Evolutionary conservation across 140 eudicot genomes (phyloP).

Genomic region (Senecio squalidus): DNA sequence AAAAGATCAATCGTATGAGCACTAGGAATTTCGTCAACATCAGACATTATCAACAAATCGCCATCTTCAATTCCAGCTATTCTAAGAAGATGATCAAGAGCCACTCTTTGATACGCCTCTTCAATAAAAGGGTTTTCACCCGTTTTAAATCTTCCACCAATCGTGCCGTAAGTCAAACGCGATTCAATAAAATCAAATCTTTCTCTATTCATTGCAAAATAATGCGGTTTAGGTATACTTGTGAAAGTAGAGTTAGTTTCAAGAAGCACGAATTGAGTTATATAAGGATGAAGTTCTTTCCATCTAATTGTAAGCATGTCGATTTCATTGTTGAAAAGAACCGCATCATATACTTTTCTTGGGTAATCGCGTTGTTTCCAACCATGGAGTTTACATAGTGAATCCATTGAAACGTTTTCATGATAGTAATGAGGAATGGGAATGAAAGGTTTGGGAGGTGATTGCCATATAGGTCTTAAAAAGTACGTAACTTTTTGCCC

Average conservation of each 20-base stretch:
- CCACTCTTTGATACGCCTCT: slow-evolving; percentile 70
- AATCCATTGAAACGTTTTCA: slow-evolving; percentile 58
- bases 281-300: slow-evolving; percentile 70
- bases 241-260: slow-evolving; percentile 80
- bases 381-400: slow-evolving; percentile 71
- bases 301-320: slow-evolving; percentile 78
- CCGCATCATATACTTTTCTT: slow-evolving; percentile 66
- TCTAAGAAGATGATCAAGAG: slow-evolving; percentile 66
- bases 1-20: slow-evolving; percentile 65
- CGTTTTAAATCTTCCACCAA: slow-evolving; percentile 59
- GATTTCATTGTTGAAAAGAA: slow-evolving; percentile 67
- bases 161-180: slow-evolving; percentile 61
- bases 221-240: slow-evolving; percentile 59
- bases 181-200: slow-evolving; percentile 53
- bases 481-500: slow-evolving; percentile 75
- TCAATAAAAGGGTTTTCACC: slow-evolving; percentile 80
- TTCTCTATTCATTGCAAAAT: slow-evolving; percentile 44
- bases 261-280: slow-evolving; percentile 67
- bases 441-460: slow-evolving; percentile 69
- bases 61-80: slow-evolving; percentile 75
- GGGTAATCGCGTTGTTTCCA: slow-evolving; percentile 73
- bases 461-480: slow-evolving; percentile 71
- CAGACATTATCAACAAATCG: slow-evolving; percentile 73
- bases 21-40: slow-evolving; percentile 76
- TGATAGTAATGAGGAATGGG: slow-evolving; percentile 59